Base-by-base conservation (phyloP, 179 eudicot genomes). In the Silene coronaria region DNA sequence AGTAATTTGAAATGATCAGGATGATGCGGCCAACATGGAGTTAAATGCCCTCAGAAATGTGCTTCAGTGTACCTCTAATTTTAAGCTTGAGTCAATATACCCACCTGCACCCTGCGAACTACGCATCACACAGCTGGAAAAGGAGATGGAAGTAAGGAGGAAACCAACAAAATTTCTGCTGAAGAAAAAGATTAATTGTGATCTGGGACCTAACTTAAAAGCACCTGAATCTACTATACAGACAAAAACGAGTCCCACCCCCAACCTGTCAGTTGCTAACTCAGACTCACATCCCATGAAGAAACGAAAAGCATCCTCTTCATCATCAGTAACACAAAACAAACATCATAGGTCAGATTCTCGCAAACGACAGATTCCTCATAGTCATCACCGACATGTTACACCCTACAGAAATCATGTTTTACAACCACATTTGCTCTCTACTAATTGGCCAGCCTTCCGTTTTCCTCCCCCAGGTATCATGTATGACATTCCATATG, bases 61-160 rank as follows among this genome's bases (percentile, higher is more conserved):
- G 55, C 57, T 68, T 36, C 48, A 21, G 23, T 68, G 57, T 68
- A 42, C 45, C 28, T 38, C 55, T 23, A 13, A 1, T 42, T 68
- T 68, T 51, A 68, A 68, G 57, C 72, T 68, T 11, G 71, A 67
- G 26, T 38, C 55, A 14, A 68, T 9, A 10, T 68, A 68, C 30
- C 23, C 72, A 21, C 57, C 57, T 38, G 30, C 57, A 21, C 9
- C 57, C 57, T n/a, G 21, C 45, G 30, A 68, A 13, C n/a, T 42
- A 42, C 72, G 72, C 19, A 68, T 68, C 55, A 68, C 17, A 68
- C 72, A 68, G 72, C 23, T 68, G 30, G 72, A 68, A 22, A 68
- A 22, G 55, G 72, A 68, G n/a, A 68, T 68, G 57, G 30, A 68
- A 68, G 70, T 16, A 66, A 38, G 72, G 24, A 67, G 8, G 69